Conservation (phyloP, 2,329 filamentous ascomycete genomes). For the Xylaria arbuscula region DNA sequence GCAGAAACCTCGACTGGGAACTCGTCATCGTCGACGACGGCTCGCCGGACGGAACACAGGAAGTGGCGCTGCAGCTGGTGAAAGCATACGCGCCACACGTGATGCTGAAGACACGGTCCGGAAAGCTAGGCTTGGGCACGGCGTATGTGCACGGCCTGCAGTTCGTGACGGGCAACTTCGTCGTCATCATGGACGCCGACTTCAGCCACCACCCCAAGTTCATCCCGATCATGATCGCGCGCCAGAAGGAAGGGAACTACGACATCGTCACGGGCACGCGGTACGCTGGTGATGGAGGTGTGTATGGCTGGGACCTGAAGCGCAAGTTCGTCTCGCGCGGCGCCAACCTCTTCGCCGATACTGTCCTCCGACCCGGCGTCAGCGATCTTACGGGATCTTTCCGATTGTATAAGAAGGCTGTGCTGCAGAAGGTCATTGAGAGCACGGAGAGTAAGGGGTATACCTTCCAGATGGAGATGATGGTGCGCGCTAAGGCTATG, state of each 20-base stretch:
- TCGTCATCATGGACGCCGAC: slow-evolving; percentile 99
- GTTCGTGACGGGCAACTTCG: slow-evolving; percentile 90
- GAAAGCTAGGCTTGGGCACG: slow-evolving; percentile 96
- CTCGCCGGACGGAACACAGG: slow-evolving; percentile 94
- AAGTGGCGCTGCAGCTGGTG: slow-evolving; percentile 89
- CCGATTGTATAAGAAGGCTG: slow-evolving; percentile 89
- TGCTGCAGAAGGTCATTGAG: slow-evolving; percentile 88
- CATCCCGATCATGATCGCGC: slow-evolving; percentile 91
- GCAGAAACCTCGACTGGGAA: slow-evolving; percentile 93
- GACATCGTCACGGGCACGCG: slow-evolving; percentile 98
- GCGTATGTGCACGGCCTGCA: slow-evolving; percentile 95
- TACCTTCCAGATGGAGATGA: slow-evolving; percentile 99
- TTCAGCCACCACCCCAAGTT: slow-evolving; percentile 99
- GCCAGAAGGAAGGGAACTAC: slow-evolving; percentile 81
- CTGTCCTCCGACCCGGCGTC: slow-evolving; percentile 89
- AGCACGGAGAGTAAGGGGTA: slow-evolving; percentile 97
- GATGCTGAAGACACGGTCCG: slow-evolving; percentile 85
- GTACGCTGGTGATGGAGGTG: slow-evolving; percentile 89
- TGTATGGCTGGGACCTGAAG: slow-evolving; percentile 97
- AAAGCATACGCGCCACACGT: slow-evolving; percentile 85
- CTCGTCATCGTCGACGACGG: slow-evolving; percentile 98
- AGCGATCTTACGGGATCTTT: slow-evolving; percentile 97
- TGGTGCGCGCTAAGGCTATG: slow-evolving; percentile 96
- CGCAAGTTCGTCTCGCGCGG: slow-evolving; percentile 85
- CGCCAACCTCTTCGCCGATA: slow-evolving; percentile 96